Evolutionary conservation across 345 rosid genomes (phyloP).

Genomic region (Aurinia saxatilis): DNA sequence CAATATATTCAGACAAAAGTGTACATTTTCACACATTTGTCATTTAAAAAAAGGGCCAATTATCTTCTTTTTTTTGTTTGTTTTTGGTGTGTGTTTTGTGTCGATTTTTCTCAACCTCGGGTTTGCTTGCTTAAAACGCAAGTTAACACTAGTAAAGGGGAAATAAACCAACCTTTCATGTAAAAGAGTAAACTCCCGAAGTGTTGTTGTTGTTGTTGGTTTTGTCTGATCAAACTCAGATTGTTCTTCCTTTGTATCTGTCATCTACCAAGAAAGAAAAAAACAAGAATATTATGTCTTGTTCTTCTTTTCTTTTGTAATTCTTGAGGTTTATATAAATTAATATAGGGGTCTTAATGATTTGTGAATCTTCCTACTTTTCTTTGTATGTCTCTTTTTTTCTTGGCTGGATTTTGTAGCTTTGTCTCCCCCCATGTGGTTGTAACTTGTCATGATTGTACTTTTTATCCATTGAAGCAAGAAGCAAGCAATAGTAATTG

Average conservation of each 20-base stretch:
- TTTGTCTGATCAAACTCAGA: constrained; percentile 22
- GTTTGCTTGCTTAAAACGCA: constrained; percentile 25
- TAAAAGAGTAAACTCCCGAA: constrained; percentile 21
- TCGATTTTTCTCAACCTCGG: constrained; percentile 29
- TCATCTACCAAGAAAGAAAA: not conserved
- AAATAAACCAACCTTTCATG: constrained; percentile 17
- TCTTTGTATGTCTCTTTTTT: too few species aligned
- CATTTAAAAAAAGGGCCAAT: constrained; percentile 15
- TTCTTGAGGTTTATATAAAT: constrained; percentile 20
- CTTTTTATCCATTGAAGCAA: constrained; percentile 9
- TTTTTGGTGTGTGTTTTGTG: constrained; percentile 17
- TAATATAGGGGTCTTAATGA: constrained; percentile 19
- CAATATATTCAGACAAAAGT: constrained; percentile 24
- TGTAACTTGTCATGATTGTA: constrained; percentile 21
- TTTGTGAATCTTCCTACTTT: constrained; percentile 19
- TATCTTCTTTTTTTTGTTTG: not conserved
- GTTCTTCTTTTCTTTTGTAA: constrained; percentile 1
- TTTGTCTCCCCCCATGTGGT: constrained; percentile 12
- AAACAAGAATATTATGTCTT: constrained; percentile 10
- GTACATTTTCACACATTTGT: constrained; percentile 34
- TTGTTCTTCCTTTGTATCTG: constrained; percentile 11
- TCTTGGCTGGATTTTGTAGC: constrained; percentile 5
- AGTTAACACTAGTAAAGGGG: constrained; percentile 15
- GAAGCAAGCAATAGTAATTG: constrained; percentile 6
- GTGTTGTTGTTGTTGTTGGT: constrained; percentile 28